Evolutionary conservation across 139 green algal genomes (phyloP).

Genomic region (Chlamydomonas asymmetrica): DNA sequence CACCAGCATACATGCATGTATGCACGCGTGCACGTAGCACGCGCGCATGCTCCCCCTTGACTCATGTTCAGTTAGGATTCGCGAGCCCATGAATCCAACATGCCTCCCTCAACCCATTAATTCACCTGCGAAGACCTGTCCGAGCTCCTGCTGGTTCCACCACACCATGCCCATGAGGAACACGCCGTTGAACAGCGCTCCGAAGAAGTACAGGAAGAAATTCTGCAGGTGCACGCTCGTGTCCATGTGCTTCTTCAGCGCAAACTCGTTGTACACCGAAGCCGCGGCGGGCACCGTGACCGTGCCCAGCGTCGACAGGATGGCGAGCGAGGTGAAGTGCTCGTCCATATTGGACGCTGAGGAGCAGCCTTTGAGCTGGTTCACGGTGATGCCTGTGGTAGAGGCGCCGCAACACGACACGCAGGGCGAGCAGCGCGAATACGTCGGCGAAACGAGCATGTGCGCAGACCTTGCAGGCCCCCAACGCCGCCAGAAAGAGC

Average conservation of each 20-base stretch:
- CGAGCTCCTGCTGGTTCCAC: constrained; percentile 31
- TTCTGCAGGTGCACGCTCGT: constrained; percentile 95
- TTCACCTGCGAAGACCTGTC: constrained; percentile 56
- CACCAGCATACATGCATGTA: too few species aligned
- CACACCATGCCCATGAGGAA: constrained; percentile 48
- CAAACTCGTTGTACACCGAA: constrained; percentile 94
- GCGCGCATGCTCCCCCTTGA: too few species aligned
- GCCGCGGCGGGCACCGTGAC: constrained; percentile 90
- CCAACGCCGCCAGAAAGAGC: too few species aligned
- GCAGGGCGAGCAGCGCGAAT: too few species aligned
- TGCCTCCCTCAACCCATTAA: neutral
- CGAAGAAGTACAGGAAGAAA: constrained; percentile 98
- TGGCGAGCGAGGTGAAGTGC: constrained; percentile 73
- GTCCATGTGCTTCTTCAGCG: constrained; percentile 96
- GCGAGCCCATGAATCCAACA: too few species aligned
- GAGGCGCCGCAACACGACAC: too few species aligned
- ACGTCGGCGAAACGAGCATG: too few species aligned
- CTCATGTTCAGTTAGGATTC: too few species aligned
- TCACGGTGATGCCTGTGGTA: constrained; percentile 87
- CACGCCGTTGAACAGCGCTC: constrained; percentile 81
- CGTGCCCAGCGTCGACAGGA: constrained; percentile 75
- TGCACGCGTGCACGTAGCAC: too few species aligned
- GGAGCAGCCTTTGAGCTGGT: constrained; percentile 75
- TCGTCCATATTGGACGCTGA: constrained; percentile 24
- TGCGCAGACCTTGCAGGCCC: too few species aligned